A percentile compares a stretch with the other conserved stretches of the same genome.
Evolutionary conservation across 306 rosid genomes (phyloP).

Genomic region (Hylodesmum podocarpum): DNA sequence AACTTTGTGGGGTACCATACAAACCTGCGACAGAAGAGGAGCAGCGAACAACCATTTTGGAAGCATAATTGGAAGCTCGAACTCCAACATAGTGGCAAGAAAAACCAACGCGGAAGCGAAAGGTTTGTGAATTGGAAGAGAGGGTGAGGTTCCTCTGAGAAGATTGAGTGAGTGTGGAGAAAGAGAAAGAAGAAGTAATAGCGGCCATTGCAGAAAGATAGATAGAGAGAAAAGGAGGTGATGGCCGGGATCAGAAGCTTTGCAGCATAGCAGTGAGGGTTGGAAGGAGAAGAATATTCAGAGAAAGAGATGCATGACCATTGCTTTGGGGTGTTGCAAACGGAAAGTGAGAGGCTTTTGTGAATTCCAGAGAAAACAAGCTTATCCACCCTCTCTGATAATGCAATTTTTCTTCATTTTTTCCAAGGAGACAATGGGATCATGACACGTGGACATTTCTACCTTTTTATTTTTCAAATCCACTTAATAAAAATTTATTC

Average conservation of each 20-base stretch:
- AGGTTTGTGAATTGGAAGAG: constrained; percentile 48
- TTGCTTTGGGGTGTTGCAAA: constrained; percentile 1
- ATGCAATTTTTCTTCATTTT: constrained; percentile 10
- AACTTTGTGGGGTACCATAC: constrained; percentile 23
- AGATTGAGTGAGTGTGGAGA: constrained; percentile 63
- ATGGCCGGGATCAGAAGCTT: constrained; percentile 19
- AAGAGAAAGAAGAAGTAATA: constrained; percentile 61
- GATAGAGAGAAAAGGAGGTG: no score
- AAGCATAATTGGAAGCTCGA: constrained; percentile 48
- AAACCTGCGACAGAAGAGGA: constrained; percentile 61
- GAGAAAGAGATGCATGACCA: constrained; percentile 6
- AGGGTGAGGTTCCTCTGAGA: constrained; percentile 47
- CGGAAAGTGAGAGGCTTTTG: constrained; percentile 36
- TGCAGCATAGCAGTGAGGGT: background rate
- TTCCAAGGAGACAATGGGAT: constrained; percentile 16
- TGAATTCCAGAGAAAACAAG: constrained; percentile 27
- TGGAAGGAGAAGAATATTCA: constrained; percentile 9
- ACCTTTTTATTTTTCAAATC: background rate
- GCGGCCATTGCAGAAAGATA: constrained; percentile 59
- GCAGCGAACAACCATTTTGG: constrained; percentile 65
- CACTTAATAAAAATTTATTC: no score
- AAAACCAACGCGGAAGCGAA: constrained; percentile 48
- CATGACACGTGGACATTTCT: constrained; percentile 36
- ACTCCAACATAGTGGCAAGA: constrained; percentile 35
- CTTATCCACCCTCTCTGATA: constrained; percentile 68